Base-by-base conservation (phyloP, 192 early-diverging fungal species). In the Linnemannia hyalina region DNA sequence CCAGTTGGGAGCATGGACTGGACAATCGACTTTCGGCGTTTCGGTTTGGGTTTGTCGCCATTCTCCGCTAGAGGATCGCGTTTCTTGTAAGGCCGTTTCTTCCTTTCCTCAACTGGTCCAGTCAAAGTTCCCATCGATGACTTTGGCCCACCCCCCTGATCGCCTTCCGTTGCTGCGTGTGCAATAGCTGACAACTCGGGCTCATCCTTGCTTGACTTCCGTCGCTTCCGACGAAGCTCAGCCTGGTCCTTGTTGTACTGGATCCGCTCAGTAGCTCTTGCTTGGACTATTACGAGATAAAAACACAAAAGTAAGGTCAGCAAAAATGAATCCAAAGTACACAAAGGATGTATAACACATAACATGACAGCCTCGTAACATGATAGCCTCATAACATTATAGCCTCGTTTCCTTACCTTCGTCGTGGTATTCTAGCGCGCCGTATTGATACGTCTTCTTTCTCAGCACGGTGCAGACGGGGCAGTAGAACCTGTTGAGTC, bases 401-500 rank as follows among this genome's bases (percentile, higher is more conserved):
- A 42, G 69, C 3, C 36, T 26, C 20, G 18, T 20, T 9, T 70
- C 29, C 26, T 73, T 78, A 86, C 84, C 79, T 86, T 86, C 76
- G 1, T 52, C 79, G 0, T 71, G 70, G 52, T 70, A 81, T 23
- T 63, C 79, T 7, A 73, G 38, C 2, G 41, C 54, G 2, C 84
- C 84, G 38, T 68, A 46, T 13, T 68, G 40, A 52, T 86, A 86
- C 0, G 54, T 49, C 46, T 81, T 86, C 54, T 76, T 86, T 42
- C 79, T 52, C n/a, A 81, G 40, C 22, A 80, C 74, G 8, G 78
- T 69, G 80, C 95, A 95, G 23, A 94, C 76, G 6, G 92, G 93
- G 36, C 95, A 95, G 10, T 92, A 60, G 81, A 92, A 95, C 47
- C 77, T 76, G 26, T 69, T 88, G 16, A 83, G 80, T 42, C 83